Evolutionary conservation across 2,329 filamentous ascomycete genomes (phyloP).

Genomic region (Diaporthe humulicola): DNA sequence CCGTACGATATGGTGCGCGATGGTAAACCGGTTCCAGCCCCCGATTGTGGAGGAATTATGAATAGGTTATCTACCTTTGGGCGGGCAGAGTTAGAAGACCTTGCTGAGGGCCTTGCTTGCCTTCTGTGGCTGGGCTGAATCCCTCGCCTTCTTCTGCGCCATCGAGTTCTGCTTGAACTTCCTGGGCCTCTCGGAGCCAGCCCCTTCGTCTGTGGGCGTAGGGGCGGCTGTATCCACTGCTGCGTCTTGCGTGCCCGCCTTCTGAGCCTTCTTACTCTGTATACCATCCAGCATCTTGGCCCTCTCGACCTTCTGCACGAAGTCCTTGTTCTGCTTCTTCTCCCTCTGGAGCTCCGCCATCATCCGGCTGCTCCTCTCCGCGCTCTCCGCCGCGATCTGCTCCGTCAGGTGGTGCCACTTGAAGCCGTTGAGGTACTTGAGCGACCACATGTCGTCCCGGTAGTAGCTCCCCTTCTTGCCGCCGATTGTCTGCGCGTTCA

Average conservation of each 20-base stretch:
- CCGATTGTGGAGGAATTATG: not conserved
- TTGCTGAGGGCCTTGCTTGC: slow-evolving; percentile 74
- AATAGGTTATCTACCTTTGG: not conserved
- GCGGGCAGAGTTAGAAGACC: slow-evolving; percentile 64
- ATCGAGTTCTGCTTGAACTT: slow-evolving; percentile 78
- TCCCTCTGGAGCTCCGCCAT: slow-evolving; percentile 82
- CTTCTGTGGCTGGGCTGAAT: slow-evolving; percentile 63
- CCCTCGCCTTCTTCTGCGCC: slow-evolving; percentile 62
- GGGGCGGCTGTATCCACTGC: slow-evolving; percentile 43
- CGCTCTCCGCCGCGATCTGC: slow-evolving; percentile 85
- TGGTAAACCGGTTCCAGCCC: too few relatives aligned
- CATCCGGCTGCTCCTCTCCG: slow-evolving; percentile 81
- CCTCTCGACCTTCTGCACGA: slow-evolving; percentile 82
- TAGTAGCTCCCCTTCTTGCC: slow-evolving; percentile 89
- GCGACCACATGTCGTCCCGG: slow-evolving; percentile 88
- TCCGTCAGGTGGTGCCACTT: slow-evolving; percentile 84
- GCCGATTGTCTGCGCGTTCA: slow-evolving; percentile 84
- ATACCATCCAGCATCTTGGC: slow-evolving; percentile 85
- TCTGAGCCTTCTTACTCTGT: slow-evolving; percentile 68
- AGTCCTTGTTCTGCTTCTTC: slow-evolving; percentile 84
- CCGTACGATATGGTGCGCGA: not conserved
- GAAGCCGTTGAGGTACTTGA: slow-evolving; percentile 85
- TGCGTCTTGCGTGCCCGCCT: slow-evolving; percentile 50
- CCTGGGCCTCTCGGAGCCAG: slow-evolving; percentile 52
- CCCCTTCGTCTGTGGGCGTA: not conserved